Evolutionary conservation across 805 yeast species (phyloP), one percentile per base, ranked within the genome.

Genomic region (Kuraishia floccosa): DNA sequence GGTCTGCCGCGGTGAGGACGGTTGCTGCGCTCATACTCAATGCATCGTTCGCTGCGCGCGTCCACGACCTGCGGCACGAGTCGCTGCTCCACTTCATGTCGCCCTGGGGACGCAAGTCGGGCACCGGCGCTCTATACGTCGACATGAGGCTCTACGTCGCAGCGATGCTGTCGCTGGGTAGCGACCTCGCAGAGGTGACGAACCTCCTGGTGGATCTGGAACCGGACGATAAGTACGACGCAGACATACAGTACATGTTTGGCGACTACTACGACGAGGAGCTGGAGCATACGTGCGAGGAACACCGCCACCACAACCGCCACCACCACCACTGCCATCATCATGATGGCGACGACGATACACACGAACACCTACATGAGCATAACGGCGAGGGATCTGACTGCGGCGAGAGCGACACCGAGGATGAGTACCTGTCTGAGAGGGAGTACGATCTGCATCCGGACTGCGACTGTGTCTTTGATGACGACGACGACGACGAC

Each of bases 161-260:
- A 3, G 69, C 76, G 2, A 55, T 76, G 47, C 47, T 67, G 14
- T 66, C 72, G 1, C 40, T 67, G 10, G 75, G 75, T 1, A 44
- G 55, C 5, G 66, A 61, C 16, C 36, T 64, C 19, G 58, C 60
- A 12, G 74, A 68, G 36, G 64, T 73, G 5, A 68, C 73, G 0
- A 74, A 68, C 30, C 52, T 76, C 9, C 48, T 74, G 35, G 59
- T 66, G 10, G 74, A 71, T 41, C 47, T 75, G 33, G 79, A 72
- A 37, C 60, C 61, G 30, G 73, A 73, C 33, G 87, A 78, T 47
- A 57, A 71, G 32, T 74, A 71, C 39, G 87, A 78, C 47, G 85
- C 76, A 40, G 86, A 78, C 50, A 66, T 54, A 12, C 41, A 40
- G 24, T 54, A 53, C 32, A 54, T 54, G 58, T 54, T 51, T 38